These are phyloP conservation scores for Drosera capensis DNA, from an alignment of 148 eudicot genomes.

Conservation along the genomic window DNA sequence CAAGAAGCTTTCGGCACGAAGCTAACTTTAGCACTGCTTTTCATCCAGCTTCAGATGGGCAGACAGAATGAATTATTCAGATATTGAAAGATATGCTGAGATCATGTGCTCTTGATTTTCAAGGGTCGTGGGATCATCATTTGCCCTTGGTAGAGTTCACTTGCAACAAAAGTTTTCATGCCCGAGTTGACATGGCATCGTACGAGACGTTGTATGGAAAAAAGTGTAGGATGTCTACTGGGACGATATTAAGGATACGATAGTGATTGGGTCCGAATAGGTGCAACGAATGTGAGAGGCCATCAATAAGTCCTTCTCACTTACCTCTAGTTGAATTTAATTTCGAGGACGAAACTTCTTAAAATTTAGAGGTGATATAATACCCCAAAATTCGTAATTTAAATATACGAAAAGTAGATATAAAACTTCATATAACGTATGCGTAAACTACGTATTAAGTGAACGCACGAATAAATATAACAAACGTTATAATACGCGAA, in stretches of 20 bases:
- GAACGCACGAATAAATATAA: too few relatives aligned
- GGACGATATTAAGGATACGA: neutral
- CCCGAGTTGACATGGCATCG: neutral
- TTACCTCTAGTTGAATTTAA: too few relatives aligned
- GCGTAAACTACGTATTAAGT: too few relatives aligned
- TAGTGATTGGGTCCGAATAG: too few relatives aligned
- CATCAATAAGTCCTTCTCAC: too few relatives aligned
- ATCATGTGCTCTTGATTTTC: conserved; percentile 2
- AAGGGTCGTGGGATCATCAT: neutral
- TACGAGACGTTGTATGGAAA: neutral
- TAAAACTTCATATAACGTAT: too few relatives aligned
- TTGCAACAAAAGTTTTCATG: conserved; percentile 4
- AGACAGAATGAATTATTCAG: neutral
- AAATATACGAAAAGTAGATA: too few relatives aligned
- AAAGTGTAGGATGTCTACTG: neutral
- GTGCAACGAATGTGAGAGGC: too few relatives aligned
- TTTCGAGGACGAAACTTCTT: too few relatives aligned
- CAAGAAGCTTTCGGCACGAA: neutral
- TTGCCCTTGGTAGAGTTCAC: neutral
- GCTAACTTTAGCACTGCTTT: neutral
- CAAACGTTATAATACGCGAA: too few relatives aligned
- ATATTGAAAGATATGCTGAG: neutral
- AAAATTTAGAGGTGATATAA: too few relatives aligned
- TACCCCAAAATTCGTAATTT: too few relatives aligned
- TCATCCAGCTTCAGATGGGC: neutral